phyloP scores from a whole-genome alignment of 257 asterid species.

The Lavandula angustifolia region DNA sequence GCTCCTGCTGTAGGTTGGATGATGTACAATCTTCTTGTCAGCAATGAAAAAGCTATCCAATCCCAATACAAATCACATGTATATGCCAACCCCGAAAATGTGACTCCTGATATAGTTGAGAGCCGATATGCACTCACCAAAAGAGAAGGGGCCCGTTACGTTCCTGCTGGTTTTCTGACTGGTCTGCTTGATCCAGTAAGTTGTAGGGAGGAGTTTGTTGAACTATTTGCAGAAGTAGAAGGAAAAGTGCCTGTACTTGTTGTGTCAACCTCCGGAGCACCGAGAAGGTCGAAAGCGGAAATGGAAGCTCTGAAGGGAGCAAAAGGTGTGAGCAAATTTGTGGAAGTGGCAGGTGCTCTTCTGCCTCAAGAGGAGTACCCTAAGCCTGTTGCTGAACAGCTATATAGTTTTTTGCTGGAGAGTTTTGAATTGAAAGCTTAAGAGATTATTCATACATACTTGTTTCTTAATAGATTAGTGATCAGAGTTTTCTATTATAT shows the following conservation, averaged over 20 bases:
- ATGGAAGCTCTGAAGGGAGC: constrained; percentile 90
- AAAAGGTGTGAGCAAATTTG: constrained; percentile 69
- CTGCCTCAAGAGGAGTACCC: constrained; percentile 97
- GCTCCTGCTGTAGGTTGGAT: constrained; percentile 98
- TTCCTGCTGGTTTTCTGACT: constrained; percentile 92
- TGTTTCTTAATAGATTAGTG: constrained; percentile 8
- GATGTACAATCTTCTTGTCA: constrained; percentile 95
- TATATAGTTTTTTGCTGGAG: constrained; percentile 63
- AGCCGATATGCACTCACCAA: constrained; percentile 84
- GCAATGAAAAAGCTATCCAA: constrained; percentile 87
- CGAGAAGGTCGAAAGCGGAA: constrained; percentile 95
- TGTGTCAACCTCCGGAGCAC: constrained; percentile 61
- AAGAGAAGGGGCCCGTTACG: constrained; percentile 83
- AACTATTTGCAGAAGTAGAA: constrained; percentile 66
- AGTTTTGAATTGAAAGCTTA: constrained; percentile 43
- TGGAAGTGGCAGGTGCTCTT: constrained; percentile 86
- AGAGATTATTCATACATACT: constrained; percentile 5
- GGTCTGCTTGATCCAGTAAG: constrained; percentile 90
- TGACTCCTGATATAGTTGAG: constrained; percentile 67
- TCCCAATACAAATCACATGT: constrained; percentile 98
- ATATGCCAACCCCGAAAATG: constrained; percentile 84
- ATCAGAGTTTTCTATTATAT: constrained; percentile 5
- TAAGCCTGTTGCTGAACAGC: constrained; percentile 69
- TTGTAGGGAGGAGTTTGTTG: constrained; percentile 75
- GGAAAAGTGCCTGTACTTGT: constrained; percentile 66